Evolutionary conservation across 345 rosid species (phyloP).

Genomic region (Eucalyptus erythrocorys): DNA sequence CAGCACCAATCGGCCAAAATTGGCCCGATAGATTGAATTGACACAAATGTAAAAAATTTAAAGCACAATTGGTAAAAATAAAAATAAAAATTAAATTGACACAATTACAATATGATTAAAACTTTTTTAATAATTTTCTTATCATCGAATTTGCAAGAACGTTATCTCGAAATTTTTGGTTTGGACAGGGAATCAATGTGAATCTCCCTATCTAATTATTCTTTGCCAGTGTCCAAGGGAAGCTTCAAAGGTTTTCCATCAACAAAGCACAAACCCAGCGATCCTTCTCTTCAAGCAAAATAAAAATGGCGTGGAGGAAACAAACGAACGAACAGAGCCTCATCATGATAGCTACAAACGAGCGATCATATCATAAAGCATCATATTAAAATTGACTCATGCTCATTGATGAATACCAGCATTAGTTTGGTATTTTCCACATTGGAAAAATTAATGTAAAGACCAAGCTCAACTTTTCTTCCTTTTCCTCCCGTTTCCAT

Average conservation of each 20-base stretch:
- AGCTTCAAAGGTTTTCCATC: background rate
- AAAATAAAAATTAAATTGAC: too few species aligned
- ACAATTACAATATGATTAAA: too few species aligned
- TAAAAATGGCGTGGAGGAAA: background rate
- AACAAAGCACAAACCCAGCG: background rate
- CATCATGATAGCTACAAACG: background rate
- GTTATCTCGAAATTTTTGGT: background rate
- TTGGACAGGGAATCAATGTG: background rate
- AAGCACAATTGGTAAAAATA: rapidly evolving
- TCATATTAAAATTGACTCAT: background rate
- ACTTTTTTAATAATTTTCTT: rapidly evolving
- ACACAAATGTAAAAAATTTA: too few species aligned
- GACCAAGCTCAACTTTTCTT: background rate
- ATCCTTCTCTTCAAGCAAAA: background rate
- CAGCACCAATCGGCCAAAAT: rapidly evolving
- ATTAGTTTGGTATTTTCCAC: background rate
- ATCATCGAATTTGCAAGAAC: background rate
- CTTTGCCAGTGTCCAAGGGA: background rate
- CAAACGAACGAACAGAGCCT: background rate
- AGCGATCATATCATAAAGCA: background rate
- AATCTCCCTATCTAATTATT: background rate
- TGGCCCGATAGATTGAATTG: rapidly evolving
- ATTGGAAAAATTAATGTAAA: background rate
- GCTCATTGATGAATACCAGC: background rate
- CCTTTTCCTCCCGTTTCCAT: background rate